Percentiles rank a stretch among this genome's conserved stretches.
These are phyloP conservation scores for Orbilia brochopaga DNA, from an alignment of 2,329 filamentous ascomycete species.

Conservation along the genomic window DNA sequence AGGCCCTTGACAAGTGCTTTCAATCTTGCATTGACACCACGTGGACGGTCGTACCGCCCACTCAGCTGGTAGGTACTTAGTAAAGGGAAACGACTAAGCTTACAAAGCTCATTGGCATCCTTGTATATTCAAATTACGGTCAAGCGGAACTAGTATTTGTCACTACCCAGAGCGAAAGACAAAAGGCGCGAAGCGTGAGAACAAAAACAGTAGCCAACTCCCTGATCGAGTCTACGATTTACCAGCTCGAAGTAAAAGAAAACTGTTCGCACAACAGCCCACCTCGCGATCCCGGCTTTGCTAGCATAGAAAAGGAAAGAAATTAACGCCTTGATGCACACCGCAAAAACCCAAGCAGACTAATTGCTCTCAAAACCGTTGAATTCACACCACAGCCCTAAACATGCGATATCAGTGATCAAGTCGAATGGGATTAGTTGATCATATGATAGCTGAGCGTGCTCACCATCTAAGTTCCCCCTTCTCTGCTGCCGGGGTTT, in stretches of 20 bases:
- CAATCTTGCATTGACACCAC: too few relatives aligned
- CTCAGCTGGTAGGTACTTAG: too few relatives aligned
- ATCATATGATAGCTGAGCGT: background rate
- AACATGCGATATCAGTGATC: background rate
- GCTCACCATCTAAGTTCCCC: slow-evolving; percentile 55
- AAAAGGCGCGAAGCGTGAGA: background rate
- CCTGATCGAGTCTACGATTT: slow-evolving; percentile 2
- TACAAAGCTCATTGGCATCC: too few relatives aligned
- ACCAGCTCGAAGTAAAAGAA: background rate
- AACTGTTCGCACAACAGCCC: background rate
- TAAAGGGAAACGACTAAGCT: too few relatives aligned
- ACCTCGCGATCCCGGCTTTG: background rate
- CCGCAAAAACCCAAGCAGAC: background rate
- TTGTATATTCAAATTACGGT: background rate
- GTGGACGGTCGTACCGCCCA: too few relatives aligned
- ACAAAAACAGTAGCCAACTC: slow-evolving; percentile 1
- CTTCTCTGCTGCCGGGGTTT: slow-evolving; percentile 62
- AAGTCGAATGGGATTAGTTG: background rate
- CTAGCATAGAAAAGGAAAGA: background rate
- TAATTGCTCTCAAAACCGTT: background rate
- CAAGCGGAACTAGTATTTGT: background rate
- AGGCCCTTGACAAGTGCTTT: too few relatives aligned
- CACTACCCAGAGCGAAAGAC: background rate
- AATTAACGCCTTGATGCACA: background rate
- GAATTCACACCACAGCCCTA: slow-evolving; percentile 26